phyloP scores from a whole-genome alignment of 805 yeast genomes.

The Saccharomycopsis olivae region DNA sequence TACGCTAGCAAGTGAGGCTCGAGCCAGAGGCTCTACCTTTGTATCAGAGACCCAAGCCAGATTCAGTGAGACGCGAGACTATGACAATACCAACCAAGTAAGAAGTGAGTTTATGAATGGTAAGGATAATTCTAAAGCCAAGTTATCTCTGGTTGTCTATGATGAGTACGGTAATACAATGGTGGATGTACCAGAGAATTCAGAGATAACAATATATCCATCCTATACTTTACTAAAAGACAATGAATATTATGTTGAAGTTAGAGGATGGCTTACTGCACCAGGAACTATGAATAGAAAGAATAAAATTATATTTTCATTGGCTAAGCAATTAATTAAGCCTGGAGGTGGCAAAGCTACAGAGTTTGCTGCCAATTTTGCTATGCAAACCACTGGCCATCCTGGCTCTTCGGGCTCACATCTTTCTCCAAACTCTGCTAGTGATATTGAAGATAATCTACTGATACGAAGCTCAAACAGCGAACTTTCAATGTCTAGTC shows the following conservation, averaged over 20 bases:
- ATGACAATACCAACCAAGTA: not conserved
- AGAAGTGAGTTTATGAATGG: conserved; percentile 7
- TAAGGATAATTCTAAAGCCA: conserved; percentile 9
- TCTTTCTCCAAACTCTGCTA: not conserved
- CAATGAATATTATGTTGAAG: conserved; percentile 40
- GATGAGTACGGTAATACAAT: conserved; percentile 3
- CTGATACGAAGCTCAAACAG: conserved; percentile 4
- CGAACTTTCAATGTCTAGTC: conserved; percentile 19
- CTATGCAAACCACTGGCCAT: conserved; percentile 18
- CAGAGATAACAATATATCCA: conserved; percentile 51
- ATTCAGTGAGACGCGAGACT: not conserved
- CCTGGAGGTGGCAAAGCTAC: conserved; percentile 19
- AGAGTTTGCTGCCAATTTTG: conserved; percentile 7
- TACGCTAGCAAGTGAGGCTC: conserved; percentile 11
- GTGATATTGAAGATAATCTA: conserved; percentile 1
- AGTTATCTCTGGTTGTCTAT: not conserved
- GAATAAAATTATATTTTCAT: conserved; percentile 54
- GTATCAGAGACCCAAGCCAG: conserved; percentile 6
- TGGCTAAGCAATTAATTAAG: conserved; percentile 59
- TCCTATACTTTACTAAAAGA: conserved; percentile 33
- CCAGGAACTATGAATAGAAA: conserved; percentile 66
- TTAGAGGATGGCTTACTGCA: conserved; percentile 63
- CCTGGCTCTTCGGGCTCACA: not conserved
- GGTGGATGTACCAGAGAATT: conserved; percentile 27
- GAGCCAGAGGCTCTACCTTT: conserved; percentile 5